Base-by-base conservation (phyloP, 129 eudicot genomes). In the Saposhnikovia divaricata region DNA sequence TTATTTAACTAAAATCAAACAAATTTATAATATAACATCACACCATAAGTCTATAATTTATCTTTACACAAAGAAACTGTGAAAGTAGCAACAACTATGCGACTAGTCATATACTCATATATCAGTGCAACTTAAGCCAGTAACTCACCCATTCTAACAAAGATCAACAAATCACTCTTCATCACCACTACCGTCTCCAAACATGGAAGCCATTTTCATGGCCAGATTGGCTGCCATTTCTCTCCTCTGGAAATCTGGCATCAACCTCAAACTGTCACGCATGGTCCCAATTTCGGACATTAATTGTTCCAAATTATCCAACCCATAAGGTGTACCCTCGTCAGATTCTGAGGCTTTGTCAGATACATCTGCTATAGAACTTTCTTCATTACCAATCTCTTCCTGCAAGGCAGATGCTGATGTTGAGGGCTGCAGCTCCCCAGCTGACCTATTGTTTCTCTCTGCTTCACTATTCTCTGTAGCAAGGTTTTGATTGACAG, bases 171-270 rank as follows among this genome's bases (percentile, higher is more conserved):
- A 61, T 61, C 34, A 61, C 69, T n/a, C 34, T n/a, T 61, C 69
- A n/a, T 61, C 69, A 9, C 69, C 69, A 25, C 69, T 61, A 21
- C 27, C 37, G 12, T 61, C 68, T 59, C 68, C 69, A 61, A 61
- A 61, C 69, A 61, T 61, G 69, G 69, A 13, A 61, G 69, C 69
- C 69, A 61, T 61, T 61, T 71, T 92, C 96, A 92, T 86, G 78
- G 99, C 97, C 78, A 96, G 57, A 46, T 84, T 88, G 44, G 95
- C 99, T 75, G 97, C 97, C 96, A 89, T 92, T 79, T 92, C 99
- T 77, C 97, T 86, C 88, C 97, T 92, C 82, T 92, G 97, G 50
- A 92, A 96, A 84, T 96, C 97, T 28, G 99, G 97, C 93, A 90
- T 39, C 75, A 71, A 39, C 87, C 99, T 90, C 82, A 93, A 81